phyloP scores from a whole-genome alignment of 1,139 yeast genomes.

The Trichomonascaceae sp. region DNA sequence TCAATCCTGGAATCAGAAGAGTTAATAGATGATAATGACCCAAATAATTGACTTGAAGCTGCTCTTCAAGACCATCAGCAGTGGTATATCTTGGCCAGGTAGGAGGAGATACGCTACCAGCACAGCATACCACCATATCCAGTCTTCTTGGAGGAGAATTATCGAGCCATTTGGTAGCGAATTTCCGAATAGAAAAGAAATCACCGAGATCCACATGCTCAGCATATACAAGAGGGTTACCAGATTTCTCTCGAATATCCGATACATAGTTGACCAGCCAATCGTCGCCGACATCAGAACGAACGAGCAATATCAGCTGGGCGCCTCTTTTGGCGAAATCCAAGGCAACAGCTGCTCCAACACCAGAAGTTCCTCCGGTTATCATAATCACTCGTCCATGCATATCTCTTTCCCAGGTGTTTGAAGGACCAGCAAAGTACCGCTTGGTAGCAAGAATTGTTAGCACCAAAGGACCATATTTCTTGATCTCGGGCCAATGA shows the following conservation, averaged over 20 bases:
- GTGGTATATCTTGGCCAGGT: constrained; percentile 57
- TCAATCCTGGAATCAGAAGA: constrained; percentile 69
- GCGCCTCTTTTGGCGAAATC: constrained; percentile 82
- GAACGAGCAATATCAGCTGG: constrained; percentile 68
- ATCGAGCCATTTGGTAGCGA: constrained; percentile 93
- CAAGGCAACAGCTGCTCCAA: constrained; percentile 70
- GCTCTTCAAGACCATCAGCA: constrained; percentile 76
- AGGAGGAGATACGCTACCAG: constrained; percentile 73
- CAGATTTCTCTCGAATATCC: constrained; percentile 63
- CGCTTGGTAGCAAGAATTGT: constrained; percentile 51
- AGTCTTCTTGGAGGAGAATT: constrained; percentile 83
- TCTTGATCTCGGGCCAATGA: constrained; percentile 54
- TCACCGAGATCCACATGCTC: constrained; percentile 81
- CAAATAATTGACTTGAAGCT: constrained; percentile 75
- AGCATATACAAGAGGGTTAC: constrained; percentile 73
- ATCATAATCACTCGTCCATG: constrained; percentile 84
- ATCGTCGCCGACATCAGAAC: constrained; percentile 44
- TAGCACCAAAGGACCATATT: constrained; percentile 47
- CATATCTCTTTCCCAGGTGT: constrained; percentile 87
- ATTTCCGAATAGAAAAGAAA: constrained; percentile 71
- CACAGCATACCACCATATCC: constrained; percentile 84
- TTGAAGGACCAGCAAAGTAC: constrained; percentile 69
- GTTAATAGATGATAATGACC: constrained; percentile 77
- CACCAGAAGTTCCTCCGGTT: constrained; percentile 84
- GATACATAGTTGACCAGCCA: constrained; percentile 80